Percentiles rank a stretch among this genome's conserved stretches.
Conservation (phyloP, 179 eudicot genomes). For the Heliamphora pulchella region DNA sequence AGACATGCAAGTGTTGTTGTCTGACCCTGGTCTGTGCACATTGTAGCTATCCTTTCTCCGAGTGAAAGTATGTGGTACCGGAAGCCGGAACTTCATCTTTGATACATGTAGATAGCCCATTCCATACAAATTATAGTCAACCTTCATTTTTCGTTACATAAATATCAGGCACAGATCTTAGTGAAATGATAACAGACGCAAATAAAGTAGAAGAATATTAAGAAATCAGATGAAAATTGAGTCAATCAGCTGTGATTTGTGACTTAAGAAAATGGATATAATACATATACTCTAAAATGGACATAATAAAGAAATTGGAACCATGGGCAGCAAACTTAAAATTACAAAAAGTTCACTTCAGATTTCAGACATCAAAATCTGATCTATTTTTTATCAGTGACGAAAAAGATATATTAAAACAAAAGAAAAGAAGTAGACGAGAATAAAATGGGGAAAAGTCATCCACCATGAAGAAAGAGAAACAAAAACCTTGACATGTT, state of each 20-base stretch:
- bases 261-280: background rate
- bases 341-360: no score
- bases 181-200: background rate
- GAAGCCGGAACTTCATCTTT: constrained; percentile 75
- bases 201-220: background rate
- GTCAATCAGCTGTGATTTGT: background rate
- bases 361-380: no score
- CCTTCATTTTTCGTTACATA: constrained; percentile 27
- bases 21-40: constrained; percentile 15
- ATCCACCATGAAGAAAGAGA: no score
- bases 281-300: background rate
- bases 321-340: no score
- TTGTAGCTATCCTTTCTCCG: constrained; percentile 19
- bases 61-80: constrained; percentile 45
- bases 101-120: constrained; percentile 90
- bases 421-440: no score
- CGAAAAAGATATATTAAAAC: no score
- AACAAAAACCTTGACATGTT: no score
- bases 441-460: no score
- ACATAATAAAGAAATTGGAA: background rate
- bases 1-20: constrained; percentile 22
- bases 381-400: no score
- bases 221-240: background rate
- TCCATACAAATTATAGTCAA: constrained; percentile 84
- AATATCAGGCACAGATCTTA: background rate